Base-by-base conservation (phyloP, 1,139 yeast genomes). In the Hyphopichia buzzinii region DNA sequence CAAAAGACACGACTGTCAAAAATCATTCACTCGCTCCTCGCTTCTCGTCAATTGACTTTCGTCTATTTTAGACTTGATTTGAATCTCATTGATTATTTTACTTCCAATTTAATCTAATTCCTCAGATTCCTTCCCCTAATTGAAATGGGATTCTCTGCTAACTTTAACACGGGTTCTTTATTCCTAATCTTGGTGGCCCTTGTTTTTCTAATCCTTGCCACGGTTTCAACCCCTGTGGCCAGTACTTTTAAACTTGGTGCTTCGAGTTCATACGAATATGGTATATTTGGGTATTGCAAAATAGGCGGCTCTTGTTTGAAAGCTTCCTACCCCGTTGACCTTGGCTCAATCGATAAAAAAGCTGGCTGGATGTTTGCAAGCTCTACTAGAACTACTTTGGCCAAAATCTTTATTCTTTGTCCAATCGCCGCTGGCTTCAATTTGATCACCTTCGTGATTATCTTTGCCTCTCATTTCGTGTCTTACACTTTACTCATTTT, bases 391-490 rank as follows among this genome's bases (percentile, higher is more conserved):
- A 74, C 73, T 43, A 70, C 79, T 2, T 73, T 90, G 36, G 82
- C 94, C 3, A 79, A 80, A 45, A 69, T 87, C 32, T 70, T 92
- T 38, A 77, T 90, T 31, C 78, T 87, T 14, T 89, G 85, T 46
- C 95, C 95, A 1, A 78, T 90, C 24, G 87, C 95, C 3, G 79
- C 87, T 12, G 95, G 90, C 0, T 67, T 87, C 54, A 79, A 86
- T n/a, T 67, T 82, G 36, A 38, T 62, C 21, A 39, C 52, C n/a
- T 46, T 59, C 34, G 47, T 84, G 8, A 57, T 81, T 42, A 34
- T 69, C 4, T 32, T 69, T 21, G 55, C 74, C 4, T 42, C 51
- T 27, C 63, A 56, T 36, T 59, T 54, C 34, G 43, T 49, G 16
- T 37, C 45, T 4, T 43, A 45, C 31, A 48, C 55, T 3, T 33